Evolutionary conservation across 345 rosid genomes (phyloP), one percentile per base, ranked within the genome.

Genomic region (Eucalyptus pumila): DNA sequence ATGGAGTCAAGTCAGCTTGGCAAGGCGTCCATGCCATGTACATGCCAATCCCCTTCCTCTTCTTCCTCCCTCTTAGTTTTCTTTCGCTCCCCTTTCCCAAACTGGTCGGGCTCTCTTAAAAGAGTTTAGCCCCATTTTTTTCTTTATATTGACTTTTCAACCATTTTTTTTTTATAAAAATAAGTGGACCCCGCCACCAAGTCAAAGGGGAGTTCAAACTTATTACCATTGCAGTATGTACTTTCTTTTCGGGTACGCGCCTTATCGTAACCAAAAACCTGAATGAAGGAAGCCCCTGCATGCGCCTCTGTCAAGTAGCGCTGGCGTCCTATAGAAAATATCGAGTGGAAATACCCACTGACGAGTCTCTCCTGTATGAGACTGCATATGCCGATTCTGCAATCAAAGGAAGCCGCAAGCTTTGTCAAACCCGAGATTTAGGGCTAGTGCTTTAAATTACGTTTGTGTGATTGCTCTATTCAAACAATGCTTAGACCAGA

Each of bases 331-430:
- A 87, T 26, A 89, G 91, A 89, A 92, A 93, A 87, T 85, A 87
- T 87, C 88, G 89, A 67, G 72, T 88, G 40, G 11, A 89, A 92
- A 90, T 92, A 16, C 42, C 94, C 37, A 80, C 86, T 14, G 91
- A 92, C 89, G 90, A 87, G 86, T 80, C 92, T 69, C 91, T 89
- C 26, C 48, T 93, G 58, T 88, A 89, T 47, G 94, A 93, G 88
- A 90, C 90, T 45, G 88, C 86, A 42, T 93, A 93, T 37, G 89
- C 89, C 6, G 90, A 91, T 65, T 92, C 93, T 27, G 54, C 89
- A 40, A 89, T 92, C 87, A 50, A 89, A 90, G 94, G 94, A 81
- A 92, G 93, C 90, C 91, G 94, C 52, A 90, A 92, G 91, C 91
- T 93, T 16, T 91, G 89, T 40, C 94, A 89, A 69, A 91, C 92